Evolutionary conservation across 352 stramenopile species (phyloP).

Genomic region (Pythium grandisporangium): DNA sequence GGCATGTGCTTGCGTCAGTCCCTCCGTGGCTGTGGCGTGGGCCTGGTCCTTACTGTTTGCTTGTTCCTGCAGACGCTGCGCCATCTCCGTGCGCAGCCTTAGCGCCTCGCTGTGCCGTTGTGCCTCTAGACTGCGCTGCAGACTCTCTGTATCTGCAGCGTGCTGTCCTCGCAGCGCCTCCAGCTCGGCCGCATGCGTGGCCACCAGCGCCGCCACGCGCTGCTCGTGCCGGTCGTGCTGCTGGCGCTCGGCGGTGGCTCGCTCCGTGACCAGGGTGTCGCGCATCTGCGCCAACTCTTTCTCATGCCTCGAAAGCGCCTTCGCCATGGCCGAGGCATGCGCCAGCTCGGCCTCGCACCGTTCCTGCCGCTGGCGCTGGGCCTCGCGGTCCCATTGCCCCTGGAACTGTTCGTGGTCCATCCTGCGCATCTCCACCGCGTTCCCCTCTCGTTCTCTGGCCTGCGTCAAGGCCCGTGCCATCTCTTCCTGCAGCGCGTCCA

Average conservation of each 20-base stretch:
- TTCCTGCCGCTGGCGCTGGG: background rate
- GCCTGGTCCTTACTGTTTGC: slow-evolving; percentile 30
- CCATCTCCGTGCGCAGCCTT: slow-evolving; percentile 19
- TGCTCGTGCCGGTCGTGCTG: too few species aligned
- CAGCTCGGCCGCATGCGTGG: slow-evolving; percentile 11
- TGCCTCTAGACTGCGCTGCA: slow-evolving; percentile 12
- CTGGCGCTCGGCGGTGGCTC: slow-evolving; percentile 1
- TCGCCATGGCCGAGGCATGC: too few species aligned
- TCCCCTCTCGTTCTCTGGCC: too few species aligned
- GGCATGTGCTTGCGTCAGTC: slow-evolving; percentile 17
- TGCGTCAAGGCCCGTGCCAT: too few species aligned
- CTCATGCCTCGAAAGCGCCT: too few species aligned
- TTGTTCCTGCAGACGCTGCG: slow-evolving; percentile 19
- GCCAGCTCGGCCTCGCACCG: background rate
- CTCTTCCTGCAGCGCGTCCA: slow-evolving; percentile 11
- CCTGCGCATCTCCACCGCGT: background rate
- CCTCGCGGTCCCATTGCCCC: background rate
- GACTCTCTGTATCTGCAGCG: slow-evolving; percentile 11
- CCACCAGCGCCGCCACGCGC: too few species aligned
- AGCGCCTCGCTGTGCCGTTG: slow-evolving; percentile 23
- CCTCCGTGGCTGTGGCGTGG: slow-evolving; percentile 13
- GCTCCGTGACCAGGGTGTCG: slow-evolving; percentile 3
- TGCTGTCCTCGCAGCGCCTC: slow-evolving; percentile 11
- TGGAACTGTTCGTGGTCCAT: slow-evolving; percentile 2
- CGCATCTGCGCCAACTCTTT: background rate